phyloP scores from a whole-genome alignment of 2,329 filamentous ascomycete species.

The Neonectria coccinea region DNA sequence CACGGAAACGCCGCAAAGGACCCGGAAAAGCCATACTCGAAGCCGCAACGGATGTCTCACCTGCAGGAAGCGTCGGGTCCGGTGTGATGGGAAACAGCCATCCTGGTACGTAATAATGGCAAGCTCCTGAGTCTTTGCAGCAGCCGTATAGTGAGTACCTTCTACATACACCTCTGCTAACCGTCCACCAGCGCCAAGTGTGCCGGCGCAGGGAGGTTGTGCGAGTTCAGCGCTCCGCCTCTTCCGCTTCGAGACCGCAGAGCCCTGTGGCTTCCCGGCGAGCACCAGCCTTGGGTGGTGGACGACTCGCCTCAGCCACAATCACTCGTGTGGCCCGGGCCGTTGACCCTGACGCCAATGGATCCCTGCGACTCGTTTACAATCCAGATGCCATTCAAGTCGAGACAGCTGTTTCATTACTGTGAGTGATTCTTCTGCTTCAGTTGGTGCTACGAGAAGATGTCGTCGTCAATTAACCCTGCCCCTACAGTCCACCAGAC shows the following conservation, averaged over 20 bases:
- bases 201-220: conserved; percentile 18
- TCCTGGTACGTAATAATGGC: conserved; percentile 32
- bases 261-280: conserved; percentile 33
- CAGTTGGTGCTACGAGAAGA: not conserved
- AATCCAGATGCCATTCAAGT: conserved; percentile 40
- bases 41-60: conserved; percentile 27
- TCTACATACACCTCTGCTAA: conserved; percentile 7
- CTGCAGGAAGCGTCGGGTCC: conserved; percentile 24
- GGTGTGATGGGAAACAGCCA: conserved; percentile 28
- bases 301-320: not conserved
- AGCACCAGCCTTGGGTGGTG: conserved; percentile 39
- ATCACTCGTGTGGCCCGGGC: not conserved
- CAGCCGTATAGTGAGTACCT: too few relatives aligned
- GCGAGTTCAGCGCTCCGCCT: conserved; percentile 32
- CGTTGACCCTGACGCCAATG: conserved; percentile 17
- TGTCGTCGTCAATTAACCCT: too few relatives aligned
- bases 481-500: conserved; percentile 32
- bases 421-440: conserved; percentile 26
- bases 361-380: conserved; percentile 38
- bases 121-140: not conserved
- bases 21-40: conserved; percentile 23
- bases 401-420: conserved; percentile 41
- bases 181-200: conserved; percentile 29
- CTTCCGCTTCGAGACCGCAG: conserved; percentile 43
- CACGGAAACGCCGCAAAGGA: not conserved